Percentiles rank a stretch among this genome's conserved stretches.
phyloP scores from a whole-genome alignment of 1,284 basidiomycete species.

The Gymnopus androsaceus region DNA sequence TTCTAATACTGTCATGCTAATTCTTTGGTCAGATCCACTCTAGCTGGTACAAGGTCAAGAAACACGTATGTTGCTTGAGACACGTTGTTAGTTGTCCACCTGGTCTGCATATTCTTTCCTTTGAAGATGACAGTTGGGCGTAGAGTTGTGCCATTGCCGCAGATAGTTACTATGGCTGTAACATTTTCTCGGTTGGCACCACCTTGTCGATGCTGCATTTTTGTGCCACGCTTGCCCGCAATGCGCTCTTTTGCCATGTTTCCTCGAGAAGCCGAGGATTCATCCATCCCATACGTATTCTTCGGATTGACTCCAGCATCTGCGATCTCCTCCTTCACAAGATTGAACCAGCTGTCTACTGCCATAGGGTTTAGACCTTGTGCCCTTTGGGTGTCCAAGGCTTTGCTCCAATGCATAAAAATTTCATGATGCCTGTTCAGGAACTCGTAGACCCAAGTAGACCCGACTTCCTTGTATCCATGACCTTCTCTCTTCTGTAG shows the following conservation, averaged over 20 bases:
- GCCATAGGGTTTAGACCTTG: slow-evolving; percentile 19
- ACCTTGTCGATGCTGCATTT: slow-evolving; percentile 27
- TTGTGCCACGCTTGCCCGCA: slow-evolving; percentile 19
- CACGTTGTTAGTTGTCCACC: slow-evolving; percentile 31
- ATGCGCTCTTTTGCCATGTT: slow-evolving; percentile 19
- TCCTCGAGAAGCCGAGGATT: slow-evolving; percentile 19
- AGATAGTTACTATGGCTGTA: slow-evolving; percentile 36
- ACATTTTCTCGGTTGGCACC: slow-evolving; percentile 30
- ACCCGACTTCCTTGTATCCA: neutral
- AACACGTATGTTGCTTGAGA: slow-evolving; percentile 26
- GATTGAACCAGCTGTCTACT: slow-evolving; percentile 21
- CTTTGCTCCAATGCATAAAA: slow-evolving; percentile 20
- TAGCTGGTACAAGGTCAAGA: neutral
- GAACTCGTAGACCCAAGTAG: slow-evolving; percentile 6
- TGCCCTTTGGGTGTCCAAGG: slow-evolving; percentile 22
- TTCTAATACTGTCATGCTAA: slow-evolving; percentile 18
- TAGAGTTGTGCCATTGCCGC: slow-evolving; percentile 32
- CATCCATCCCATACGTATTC: slow-evolving; percentile 24
- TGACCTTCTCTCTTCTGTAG: neutral
- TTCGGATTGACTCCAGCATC: slow-evolving; percentile 18
- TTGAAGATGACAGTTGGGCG: slow-evolving; percentile 38
- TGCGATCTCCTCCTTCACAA: slow-evolving; percentile 20
- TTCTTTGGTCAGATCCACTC: neutral
- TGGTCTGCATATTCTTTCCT: slow-evolving; percentile 27
- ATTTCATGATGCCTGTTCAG: slow-evolving; percentile 6